Conservation (phyloP, 257 asterid species). For the Fraxinus excelsior region DNA sequence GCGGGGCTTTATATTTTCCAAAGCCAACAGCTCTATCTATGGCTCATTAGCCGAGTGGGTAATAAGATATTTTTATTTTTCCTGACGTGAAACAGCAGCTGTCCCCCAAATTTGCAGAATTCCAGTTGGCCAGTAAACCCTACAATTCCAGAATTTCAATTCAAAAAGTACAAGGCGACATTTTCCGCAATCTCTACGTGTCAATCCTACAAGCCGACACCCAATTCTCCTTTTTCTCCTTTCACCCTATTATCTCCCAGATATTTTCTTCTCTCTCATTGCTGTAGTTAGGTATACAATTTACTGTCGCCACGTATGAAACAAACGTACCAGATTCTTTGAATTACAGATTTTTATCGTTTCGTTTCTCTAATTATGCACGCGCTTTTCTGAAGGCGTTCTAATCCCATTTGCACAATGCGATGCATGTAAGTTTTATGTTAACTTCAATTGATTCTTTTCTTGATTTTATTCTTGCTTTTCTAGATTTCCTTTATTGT, state of each 20-base stretch:
- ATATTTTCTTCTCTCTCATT: neutral
- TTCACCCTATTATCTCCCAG: neutral
- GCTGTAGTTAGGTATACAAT: neutral
- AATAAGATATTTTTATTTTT: neutral
- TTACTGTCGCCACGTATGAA: neutral
- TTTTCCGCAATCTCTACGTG: neutral
- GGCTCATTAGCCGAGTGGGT: neutral
- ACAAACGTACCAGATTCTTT: neutral
- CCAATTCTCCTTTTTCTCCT: neutral
- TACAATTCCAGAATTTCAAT: neutral
- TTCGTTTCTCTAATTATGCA: neutral
- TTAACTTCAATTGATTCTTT: neutral
- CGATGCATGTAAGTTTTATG: neutral
- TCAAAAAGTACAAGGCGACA: neutral
- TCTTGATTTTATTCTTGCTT: too few species aligned
- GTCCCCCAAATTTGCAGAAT: neutral
- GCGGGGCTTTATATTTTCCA: too few species aligned
- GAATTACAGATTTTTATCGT: neutral
- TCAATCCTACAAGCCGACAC: neutral
- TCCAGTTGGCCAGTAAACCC: neutral
- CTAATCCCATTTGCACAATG: neutral
- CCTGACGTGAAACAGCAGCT: neutral
- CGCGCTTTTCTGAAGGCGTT: neutral
- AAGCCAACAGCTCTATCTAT: too few species aligned
- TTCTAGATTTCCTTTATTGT: too few species aligned